Evolutionary conservation across 2,329 filamentous ascomycete genomes (phyloP), one percentile per base, ranked within the genome.

Genomic region (Cercospora janseana): DNA sequence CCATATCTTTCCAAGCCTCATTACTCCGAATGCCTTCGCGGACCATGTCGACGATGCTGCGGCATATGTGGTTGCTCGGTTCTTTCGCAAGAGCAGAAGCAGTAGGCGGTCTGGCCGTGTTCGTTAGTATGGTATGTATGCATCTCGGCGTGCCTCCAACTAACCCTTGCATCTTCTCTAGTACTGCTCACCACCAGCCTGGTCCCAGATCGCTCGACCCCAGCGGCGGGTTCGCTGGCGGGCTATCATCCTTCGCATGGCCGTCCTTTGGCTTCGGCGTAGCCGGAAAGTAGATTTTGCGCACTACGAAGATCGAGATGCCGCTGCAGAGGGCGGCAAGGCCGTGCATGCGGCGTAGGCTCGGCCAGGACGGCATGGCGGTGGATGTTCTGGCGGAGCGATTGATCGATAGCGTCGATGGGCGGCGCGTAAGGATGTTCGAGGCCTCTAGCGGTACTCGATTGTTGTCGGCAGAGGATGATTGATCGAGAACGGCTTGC

Each of bases 221-320:
- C n/a, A 23, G 16, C 3, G 35, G 21, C 35, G n/a, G n/a, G 21
- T 13, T 9, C 6, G 6, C 26, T 9, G 35, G 4, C 26, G n/a
- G n/a, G n/a, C n/a, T n/a, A n/a, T n/a, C n/a, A n/a, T n/a, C n/a
- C n/a, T n/a, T n/a, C n/a, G n/a, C n/a, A n/a, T n/a, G n/a, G 21
- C 12, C 35, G 20, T 40, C 26, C n/a, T 40, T 40, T 12, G 21
- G 35, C 35, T 40, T 40, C 15, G 21, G 35, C 35, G 21, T 40
- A n/a, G 13, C n/a, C 12, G 35, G 35, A 13, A 40, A 40, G n/a
- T 26, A 40, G 21, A 13, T 40, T 13, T 40, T 40, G n/a, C 26
- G n/a, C 7, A 40, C 35, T 12, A 26, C 21, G 8, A 26, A 3
- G 3, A 26, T 10, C 1, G 35, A 13, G 6, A 40, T 20, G 35